Conservation (phyloP, 257 asterid species). For the Gentiana dahurica region DNA sequence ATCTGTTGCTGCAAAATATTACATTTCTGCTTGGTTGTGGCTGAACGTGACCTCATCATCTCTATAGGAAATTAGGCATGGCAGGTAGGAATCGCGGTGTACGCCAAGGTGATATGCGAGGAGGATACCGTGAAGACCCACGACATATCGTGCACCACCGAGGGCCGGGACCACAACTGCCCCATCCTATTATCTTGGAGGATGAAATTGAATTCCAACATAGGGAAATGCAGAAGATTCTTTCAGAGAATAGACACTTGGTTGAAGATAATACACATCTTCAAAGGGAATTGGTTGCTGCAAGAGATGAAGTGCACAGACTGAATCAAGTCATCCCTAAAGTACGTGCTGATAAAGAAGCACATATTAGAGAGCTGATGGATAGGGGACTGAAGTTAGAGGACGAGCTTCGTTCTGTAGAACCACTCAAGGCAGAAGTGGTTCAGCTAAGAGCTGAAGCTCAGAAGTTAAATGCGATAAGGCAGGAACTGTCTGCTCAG, state of each 20-base stretch:
- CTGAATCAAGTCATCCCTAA: constrained; percentile 58
- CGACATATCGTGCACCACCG: constrained; percentile 32
- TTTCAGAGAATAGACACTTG: constrained; percentile 56
- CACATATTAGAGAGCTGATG: constrained; percentile 61
- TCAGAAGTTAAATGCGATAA: constrained; percentile 43
- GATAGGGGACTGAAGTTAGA: constrained; percentile 70
- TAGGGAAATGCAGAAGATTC: constrained; percentile 65
- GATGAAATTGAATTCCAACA: constrained; percentile 81
- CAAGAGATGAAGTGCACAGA: constrained; percentile 75
- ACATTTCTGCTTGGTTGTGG: background rate
- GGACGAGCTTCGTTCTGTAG: constrained; percentile 56
- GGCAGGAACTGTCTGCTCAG: constrained; percentile 58
- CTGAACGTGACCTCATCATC: background rate
- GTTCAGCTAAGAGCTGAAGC: constrained; percentile 53
- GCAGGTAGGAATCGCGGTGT: constrained; percentile 68
- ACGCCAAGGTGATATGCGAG: constrained; percentile 38
- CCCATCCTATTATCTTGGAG: constrained; percentile 57
- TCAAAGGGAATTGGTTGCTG: constrained; percentile 63
- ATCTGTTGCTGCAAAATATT: background rate
- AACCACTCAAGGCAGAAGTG: constrained; percentile 58
- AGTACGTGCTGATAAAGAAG: constrained; percentile 62
- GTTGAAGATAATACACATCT: constrained; percentile 78
- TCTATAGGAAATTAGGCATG: constrained; percentile 25
- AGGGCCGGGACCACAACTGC: constrained; percentile 41
- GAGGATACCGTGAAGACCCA: constrained; percentile 45